Base-by-base conservation (phyloP, 2,329 filamentous ascomycete species). In the Colletotrichum musicola region DNA sequence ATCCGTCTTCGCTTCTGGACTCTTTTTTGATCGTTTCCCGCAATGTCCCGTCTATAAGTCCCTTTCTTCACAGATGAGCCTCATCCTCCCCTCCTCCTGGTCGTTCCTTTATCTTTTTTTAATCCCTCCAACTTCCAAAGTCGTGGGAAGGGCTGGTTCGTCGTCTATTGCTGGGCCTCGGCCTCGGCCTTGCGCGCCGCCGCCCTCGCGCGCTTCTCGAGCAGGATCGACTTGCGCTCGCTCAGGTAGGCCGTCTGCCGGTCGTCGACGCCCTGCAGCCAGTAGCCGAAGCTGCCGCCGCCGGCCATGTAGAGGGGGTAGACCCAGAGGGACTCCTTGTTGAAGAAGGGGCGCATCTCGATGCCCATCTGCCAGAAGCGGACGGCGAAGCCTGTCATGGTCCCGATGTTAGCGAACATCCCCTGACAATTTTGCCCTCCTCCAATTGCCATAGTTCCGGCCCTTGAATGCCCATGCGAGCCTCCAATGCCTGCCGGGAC, bases 281-380 rank as follows among this genome's bases (percentile, higher is more conserved):
- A 99, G 87, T 98, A 98, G 74, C 96, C 96, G 83, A 98, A 98
- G 82, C 92, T 93, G 75, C 91, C 95, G 75, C 95, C 95, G 72
- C 94, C 89, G 74, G 88, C 88, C 68, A 91, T 95, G 82, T 96
- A 99, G 75, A 95, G 83, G 63, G 96, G 96, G 85, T 97, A 99
- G 59, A 90, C 94, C 92, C 94, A 97, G 77, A 97, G 89, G 63
- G 92, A 92, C 79, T 92, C 87, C 77, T 87, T 89, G 83, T 92
- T 91, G 88, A 98, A 93, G 81, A 98, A 91, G 60, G 95, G 96
- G 71, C 95, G 94, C 94, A 97, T 97, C 85, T 99, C 94, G 80
- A 99, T 96, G 78, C 95, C 96, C 80, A 99, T 91, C 83, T 98
- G 96, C 93, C 95, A 98, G 82, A 96, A 89, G 76, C 95, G 93